These are phyloP conservation scores for Aspergillus conjunctus DNA, from an alignment of 495 filamentous ascomycete genomes.

Conservation along the genomic window DNA sequence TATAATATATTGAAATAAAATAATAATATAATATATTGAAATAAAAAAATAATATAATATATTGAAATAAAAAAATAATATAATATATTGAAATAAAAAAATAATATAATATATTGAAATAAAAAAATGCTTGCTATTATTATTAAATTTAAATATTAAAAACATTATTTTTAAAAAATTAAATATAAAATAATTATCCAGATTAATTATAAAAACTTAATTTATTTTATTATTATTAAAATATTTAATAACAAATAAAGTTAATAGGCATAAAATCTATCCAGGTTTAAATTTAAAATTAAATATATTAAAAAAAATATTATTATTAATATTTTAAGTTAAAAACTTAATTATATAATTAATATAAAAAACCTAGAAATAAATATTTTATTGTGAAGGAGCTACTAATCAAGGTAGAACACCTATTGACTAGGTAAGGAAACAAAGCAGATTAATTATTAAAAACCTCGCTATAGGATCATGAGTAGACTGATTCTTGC, in stretches of 20 bases:
- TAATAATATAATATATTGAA: no score
- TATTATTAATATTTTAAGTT: slow-evolving; percentile 3
- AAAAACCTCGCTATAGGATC: no score
- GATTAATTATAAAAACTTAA: slow-evolving; percentile 18
- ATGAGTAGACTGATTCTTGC: no score
- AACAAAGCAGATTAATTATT: no score
- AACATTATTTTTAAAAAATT: slow-evolving; percentile 13
- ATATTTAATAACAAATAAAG: slow-evolving; percentile 2
- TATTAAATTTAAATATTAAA: slow-evolving; percentile 11
- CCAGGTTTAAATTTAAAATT: neutral
- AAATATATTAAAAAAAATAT: slow-evolving; percentile 14
- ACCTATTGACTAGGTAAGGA: no score
- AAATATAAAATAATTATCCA: slow-evolving; percentile 11
- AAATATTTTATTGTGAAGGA: neutral
- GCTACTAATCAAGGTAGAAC: no score
- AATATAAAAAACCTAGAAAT: slow-evolving; percentile 8
- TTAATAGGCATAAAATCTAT: neutral
- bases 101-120: slow-evolving; percentile 17
- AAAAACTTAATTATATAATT: slow-evolving; percentile 10
- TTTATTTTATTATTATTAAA: slow-evolving; percentile 12
- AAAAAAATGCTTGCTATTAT: slow-evolving; percentile 12
- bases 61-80: slow-evolving; percentile 3
- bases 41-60: neutral
- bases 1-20: no score
- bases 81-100: neutral